Conservation (phyloP, 164 flowering plant species). For the Nymphaea thermarum region DNA sequence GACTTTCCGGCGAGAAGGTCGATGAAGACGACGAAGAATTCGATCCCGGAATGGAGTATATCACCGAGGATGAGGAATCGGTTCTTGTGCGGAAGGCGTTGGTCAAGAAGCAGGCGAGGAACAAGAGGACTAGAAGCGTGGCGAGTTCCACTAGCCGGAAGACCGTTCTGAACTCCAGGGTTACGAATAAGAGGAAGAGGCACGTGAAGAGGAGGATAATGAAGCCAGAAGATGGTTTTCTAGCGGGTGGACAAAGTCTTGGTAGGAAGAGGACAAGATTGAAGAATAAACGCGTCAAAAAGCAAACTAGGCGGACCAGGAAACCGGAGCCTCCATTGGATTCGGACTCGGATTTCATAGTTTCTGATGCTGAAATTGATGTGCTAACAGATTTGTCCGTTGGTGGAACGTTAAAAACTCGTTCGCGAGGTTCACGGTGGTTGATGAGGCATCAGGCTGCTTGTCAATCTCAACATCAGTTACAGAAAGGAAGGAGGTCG, state of each 20-base stretch:
- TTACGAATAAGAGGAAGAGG: slow-evolving; percentile 2
- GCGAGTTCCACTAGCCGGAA: background rate
- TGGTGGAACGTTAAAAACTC: slow-evolving; percentile 20
- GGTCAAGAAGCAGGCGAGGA: slow-evolving; percentile 10
- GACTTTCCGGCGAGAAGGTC: slow-evolving; percentile 10
- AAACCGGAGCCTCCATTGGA: slow-evolving; percentile 23
- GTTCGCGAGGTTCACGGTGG: slow-evolving; percentile 33
- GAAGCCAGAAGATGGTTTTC: slow-evolving; percentile 19
- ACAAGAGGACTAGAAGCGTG: background rate
- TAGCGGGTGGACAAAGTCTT: slow-evolving; percentile 10
- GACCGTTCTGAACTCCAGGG: background rate
- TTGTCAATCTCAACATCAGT: too few relatives aligned
- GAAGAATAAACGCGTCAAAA: slow-evolving; percentile 10
- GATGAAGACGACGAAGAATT: slow-evolving; percentile 12
- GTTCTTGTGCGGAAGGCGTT: too few relatives aligned
- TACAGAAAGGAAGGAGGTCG: slow-evolving; percentile 5
- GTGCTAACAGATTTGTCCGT: slow-evolving; percentile 53
- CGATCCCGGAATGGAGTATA: background rate
- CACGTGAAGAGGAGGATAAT: slow-evolving; percentile 17
- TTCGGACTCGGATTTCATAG: slow-evolving; percentile 67
- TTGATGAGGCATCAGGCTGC: slow-evolving; percentile 10
- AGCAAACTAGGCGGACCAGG: background rate
- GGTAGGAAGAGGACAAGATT: slow-evolving; percentile 8
- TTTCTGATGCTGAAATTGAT: slow-evolving; percentile 91
- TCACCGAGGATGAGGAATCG: background rate